A percentile compares a stretch with the other conserved stretches of the same genome.
Evolutionary conservation across 139 green algal genomes (phyloP).

Genomic region (Chlamydomonas schloesseri): DNA sequence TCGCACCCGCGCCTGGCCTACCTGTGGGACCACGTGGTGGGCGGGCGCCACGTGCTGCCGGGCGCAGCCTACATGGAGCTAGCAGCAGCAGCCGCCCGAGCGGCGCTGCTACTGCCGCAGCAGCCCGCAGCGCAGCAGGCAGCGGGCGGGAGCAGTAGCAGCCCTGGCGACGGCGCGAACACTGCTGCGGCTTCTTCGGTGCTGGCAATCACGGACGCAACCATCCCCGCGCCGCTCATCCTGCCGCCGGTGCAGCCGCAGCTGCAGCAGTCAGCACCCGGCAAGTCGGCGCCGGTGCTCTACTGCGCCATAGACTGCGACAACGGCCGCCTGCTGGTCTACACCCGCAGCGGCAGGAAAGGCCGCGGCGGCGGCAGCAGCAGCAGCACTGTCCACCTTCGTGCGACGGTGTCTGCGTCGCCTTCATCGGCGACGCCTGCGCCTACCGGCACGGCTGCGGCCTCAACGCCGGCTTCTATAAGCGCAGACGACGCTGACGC

Average conservation of each 20-base stretch:
- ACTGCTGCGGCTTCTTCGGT: not conserved
- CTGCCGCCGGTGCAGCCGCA: conserved; percentile 31
- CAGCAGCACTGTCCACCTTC: not conserved
- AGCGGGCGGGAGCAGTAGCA: not conserved
- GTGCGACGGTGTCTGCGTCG: not conserved
- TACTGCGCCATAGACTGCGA: conserved; percentile 15
- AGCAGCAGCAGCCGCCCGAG: conserved; percentile 28
- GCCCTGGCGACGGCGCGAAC: not conserved
- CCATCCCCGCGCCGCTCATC: conserved; percentile 58
- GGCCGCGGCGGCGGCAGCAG: not conserved
- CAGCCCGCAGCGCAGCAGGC: not conserved
- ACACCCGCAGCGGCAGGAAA: not conserved
- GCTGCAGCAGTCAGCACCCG: not conserved
- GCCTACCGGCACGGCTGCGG: not conserved
- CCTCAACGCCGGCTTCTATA: not conserved
- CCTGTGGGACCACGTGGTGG: conserved; percentile 62
- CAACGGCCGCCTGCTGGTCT: not conserved
- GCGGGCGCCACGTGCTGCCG: conserved; percentile 44
- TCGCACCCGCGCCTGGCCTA: conserved; percentile 40
- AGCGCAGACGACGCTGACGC: not conserved
- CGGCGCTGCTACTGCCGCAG: conserved; percentile 10
- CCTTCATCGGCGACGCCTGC: no score
- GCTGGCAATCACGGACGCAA: conserved; percentile 10
- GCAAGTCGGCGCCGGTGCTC: not conserved
- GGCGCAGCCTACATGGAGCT: conserved; percentile 65